Evolutionary conservation across 2,329 filamentous ascomycete species (phyloP), one percentile per base, ranked within the genome.

Genomic region (Aphanocladium album): DNA sequence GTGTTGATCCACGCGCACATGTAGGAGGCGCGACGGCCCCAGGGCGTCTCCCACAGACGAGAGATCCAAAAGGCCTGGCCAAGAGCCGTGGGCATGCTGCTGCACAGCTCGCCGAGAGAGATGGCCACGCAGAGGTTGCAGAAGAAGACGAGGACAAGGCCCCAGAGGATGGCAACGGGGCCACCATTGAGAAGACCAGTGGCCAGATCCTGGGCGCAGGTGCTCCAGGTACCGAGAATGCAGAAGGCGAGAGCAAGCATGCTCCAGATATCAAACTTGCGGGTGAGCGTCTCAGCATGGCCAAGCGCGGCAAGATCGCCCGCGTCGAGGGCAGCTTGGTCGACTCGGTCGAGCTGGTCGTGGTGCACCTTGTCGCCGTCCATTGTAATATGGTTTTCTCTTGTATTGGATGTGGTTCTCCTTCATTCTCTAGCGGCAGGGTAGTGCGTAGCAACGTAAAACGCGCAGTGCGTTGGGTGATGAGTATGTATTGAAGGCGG

Each of bases 1-100:
- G 78, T 83, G 68, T 85, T 85, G 66, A 84, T 82, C 81, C 81
- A 85, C 2, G 82, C 83, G 64, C 81, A 83, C 70, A 85, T 76
- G 65, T 85, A 85, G 1, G 80, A 82, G 4, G 70, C 66, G 62
- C 83, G 81, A 1, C 82, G 76, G 1, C 81, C 83, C 1, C 16
- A 67, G 66, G 61, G 69, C 52, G 74, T 77, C 71, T 55, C 66
- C 67, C 69, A 73, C 33, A 75, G 67, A 2, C 69, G 69, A 27
- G 72, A 71, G 59, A 74, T 71, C 82, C 83, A 86, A 68, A 82
- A 85, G 0, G 82, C 83, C 70, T 86, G 83, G 0, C 83, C 83
- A 2, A 85, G 72, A 0, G 83, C 83, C 0, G 83, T 85, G 4
- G 83, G 83, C 82, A 85, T 85, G 63, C 77, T 79, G 63, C 80